Base-by-base conservation (phyloP, 169 alveolate species). In the Cryptosporidium sp. region DNA sequence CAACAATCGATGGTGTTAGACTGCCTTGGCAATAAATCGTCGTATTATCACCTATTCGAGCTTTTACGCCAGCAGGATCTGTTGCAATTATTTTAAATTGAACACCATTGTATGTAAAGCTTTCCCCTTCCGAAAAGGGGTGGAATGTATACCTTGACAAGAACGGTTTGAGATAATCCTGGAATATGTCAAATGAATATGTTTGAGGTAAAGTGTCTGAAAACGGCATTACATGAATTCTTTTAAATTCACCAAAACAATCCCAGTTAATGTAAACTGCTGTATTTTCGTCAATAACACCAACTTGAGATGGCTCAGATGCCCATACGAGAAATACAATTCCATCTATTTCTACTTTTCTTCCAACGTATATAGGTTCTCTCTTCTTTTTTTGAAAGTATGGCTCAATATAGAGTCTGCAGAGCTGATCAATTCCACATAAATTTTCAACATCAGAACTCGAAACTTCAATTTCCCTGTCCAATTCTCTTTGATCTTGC, bases 41-140 rank as follows among this genome's bases (percentile, higher is more conserved):
- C 31, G 94, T 92, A 37, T 86, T 69, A 52, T 86, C 85, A 52
- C 93, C 92, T 67, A 92, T 86, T 69, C 94, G 73, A 41, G 92
- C 94, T 43, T 86, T 86, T 9, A 92, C 86, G 50, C 92, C 84
- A 37, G 62, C 69, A 39, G 94, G 94, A 31, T 86, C 93, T 26
- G 92, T 75, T n/a, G 93, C 94, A 86, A 92, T 86, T 37, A 92
- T 80, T 92, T 92, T 92, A 55, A 92, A 92, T 68, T 92, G 94
- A 45, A 92, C 93, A 12, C 94, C 94, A 52, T 86, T 92, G 71
- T 92, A 92, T 73, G 92, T 87, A 69, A 92, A 92, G 10, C 93
- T 92, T 43, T 92, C 94, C 62, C 92, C 87, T 50, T 87, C 86
- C 10, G 93, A 92, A 80, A 85, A 92, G n/a, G 91, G 84, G 41